Evolutionary conservation across 2,329 filamentous ascomycete genomes (phyloP).

Genomic region (Westerdykella sp.): DNA sequence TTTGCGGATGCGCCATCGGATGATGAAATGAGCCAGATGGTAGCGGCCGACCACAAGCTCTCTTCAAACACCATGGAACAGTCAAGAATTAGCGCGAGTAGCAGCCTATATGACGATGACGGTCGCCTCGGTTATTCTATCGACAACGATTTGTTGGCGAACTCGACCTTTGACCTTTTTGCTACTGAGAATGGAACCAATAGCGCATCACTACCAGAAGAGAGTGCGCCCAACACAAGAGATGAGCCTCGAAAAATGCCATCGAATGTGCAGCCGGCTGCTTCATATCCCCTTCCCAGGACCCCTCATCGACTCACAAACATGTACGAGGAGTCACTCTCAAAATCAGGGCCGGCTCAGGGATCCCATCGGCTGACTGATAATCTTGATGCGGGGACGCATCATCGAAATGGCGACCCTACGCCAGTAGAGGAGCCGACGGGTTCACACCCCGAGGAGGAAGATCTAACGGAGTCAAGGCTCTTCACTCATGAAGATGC

Average conservation of each 20-base stretch:
- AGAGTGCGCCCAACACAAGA: too few relatives aligned
- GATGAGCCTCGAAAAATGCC: too few relatives aligned
- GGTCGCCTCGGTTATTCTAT: constrained; percentile 30
- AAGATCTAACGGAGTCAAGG: constrained; percentile 48
- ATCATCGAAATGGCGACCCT: constrained; percentile 5
- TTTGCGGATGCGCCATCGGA: constrained; percentile 40
- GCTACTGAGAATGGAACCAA: too few relatives aligned
- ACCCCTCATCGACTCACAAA: too few relatives aligned
- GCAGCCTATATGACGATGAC: constrained; percentile 31
- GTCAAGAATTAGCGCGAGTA: constrained; percentile 14
- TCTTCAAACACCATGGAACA: constrained; percentile 10
- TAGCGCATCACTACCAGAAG: too few relatives aligned
- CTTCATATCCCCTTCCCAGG: too few relatives aligned
- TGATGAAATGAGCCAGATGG: constrained; percentile 18
- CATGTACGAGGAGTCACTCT: constrained; percentile 3
- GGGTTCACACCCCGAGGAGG: constrained; percentile 4
- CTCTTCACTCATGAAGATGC: constrained; percentile 74
- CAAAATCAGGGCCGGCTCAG: constrained; percentile 8
- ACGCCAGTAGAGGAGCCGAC: constrained; percentile 1
- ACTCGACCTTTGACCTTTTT: too few relatives aligned
- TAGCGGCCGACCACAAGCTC: constrained; percentile 7
- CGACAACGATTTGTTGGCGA: constrained; percentile 23
- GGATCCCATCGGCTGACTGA: constrained; percentile 6
- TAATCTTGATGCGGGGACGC: constrained; percentile 11
- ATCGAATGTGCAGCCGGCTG: too few relatives aligned